Evolutionary conservation across 2,329 filamentous ascomycete species (phyloP).

Genomic region (Xylariaceae sp.): DNA sequence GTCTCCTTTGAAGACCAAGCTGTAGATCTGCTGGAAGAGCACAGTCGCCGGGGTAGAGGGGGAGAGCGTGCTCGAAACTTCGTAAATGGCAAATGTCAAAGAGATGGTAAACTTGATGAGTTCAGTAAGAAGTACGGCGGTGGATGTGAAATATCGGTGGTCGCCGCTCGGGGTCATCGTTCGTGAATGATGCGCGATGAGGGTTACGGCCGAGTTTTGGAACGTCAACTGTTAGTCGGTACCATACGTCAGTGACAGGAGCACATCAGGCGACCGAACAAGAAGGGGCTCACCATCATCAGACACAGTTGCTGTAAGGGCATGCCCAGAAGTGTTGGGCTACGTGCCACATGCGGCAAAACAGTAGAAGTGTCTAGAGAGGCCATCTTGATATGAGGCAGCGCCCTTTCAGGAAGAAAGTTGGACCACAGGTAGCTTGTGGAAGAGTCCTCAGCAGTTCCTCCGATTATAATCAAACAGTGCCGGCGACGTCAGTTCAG

Average conservation of each 20-base stretch:
- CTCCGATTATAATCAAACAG: too few relatives aligned
- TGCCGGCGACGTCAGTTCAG: too few relatives aligned
- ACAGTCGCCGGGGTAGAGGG: conserved; percentile 75
- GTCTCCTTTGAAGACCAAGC: conserved; percentile 78
- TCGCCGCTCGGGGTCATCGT: conserved; percentile 82
- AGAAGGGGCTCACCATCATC: conserved; percentile 46
- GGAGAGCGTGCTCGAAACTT: conserved; percentile 71
- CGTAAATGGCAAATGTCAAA: conserved; percentile 80
- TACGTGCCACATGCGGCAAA: conserved; percentile 34
- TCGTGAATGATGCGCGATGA: conserved; percentile 90
- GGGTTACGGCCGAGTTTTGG: conserved; percentile 72
- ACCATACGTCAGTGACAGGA: conserved; percentile 9
- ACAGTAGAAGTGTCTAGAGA: conserved; percentile 29
- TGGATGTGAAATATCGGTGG: conserved; percentile 88
- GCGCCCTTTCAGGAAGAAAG: too few relatives aligned
- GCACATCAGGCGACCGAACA: not conserved
- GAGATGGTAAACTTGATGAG: conserved; percentile 84
- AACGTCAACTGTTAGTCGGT: conserved; percentile 59
- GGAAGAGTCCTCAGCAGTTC: too few relatives aligned
- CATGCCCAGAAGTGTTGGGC: conserved; percentile 50
- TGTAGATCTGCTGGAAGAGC: conserved; percentile 73
- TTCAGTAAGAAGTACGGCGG: conserved; percentile 90
- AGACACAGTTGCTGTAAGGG: conserved; percentile 66
- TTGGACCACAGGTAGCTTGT: too few relatives aligned
- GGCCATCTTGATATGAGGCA: too few relatives aligned